Conservation (phyloP, 441 rosid species). For the Isatis lusitanica region DNA sequence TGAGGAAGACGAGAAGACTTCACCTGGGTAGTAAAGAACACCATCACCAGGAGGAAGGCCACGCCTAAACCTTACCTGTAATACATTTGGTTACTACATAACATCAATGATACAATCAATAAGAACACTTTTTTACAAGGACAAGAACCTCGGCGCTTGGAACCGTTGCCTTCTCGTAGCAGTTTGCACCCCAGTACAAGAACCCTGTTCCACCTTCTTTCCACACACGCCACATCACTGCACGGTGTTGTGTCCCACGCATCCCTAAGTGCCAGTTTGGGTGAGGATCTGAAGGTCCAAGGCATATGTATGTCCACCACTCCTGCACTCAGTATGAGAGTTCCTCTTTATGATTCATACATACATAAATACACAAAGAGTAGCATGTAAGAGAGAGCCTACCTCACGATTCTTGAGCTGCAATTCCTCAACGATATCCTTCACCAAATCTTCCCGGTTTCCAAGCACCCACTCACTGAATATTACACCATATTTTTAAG, state of each 20-base stretch:
- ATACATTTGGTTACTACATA: background rate
- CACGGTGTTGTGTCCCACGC: conserved; percentile 97
- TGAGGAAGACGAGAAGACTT: conserved; percentile 82
- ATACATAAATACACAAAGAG: background rate
- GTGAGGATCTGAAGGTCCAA: conserved; percentile 98
- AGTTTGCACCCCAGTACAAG: conserved; percentile 97
- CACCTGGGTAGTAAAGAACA: conserved; percentile 84
- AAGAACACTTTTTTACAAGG: background rate
- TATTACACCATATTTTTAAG: conserved; percentile 1
- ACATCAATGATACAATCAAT: background rate
- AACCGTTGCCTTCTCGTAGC: conserved; percentile 88
- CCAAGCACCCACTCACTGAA: conserved; percentile 98
- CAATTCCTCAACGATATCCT: conserved; percentile 75
- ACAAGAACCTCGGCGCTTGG: conserved; percentile 83
- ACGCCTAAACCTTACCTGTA: conserved; percentile 82
- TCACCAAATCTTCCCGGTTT: conserved; percentile 88
- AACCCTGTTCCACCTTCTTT: conserved; percentile 98
- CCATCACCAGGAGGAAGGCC: conserved; percentile 97
- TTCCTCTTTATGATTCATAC: background rate
- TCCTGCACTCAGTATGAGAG: conserved; percentile 51
- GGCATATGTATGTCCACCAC: conserved; percentile 97
- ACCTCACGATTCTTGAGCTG: conserved; percentile 84
- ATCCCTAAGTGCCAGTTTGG: conserved; percentile 98
- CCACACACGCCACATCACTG: conserved; percentile 99
- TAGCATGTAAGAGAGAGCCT: conserved; percentile 31